Percentiles rank a stretch among this genome's conserved stretches.
phyloP scores from a whole-genome alignment of 306 rosid species.

The Acacia acuminata region DNA sequence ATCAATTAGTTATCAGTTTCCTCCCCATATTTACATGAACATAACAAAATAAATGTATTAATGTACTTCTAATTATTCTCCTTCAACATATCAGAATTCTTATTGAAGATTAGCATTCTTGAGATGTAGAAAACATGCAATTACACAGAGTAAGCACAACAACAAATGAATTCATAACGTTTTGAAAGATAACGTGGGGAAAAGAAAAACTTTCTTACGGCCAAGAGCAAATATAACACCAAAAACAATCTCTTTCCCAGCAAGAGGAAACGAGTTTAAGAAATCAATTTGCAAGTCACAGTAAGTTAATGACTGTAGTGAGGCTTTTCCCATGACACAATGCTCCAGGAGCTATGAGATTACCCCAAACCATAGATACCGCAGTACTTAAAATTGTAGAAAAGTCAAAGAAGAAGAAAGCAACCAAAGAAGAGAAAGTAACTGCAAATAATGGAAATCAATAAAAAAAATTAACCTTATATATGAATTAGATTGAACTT shows the following conservation, averaged over 20 bases:
- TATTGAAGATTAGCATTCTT: neutral
- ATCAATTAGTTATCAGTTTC: conserved; percentile 13
- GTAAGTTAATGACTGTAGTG: neutral
- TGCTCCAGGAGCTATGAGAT: neutral
- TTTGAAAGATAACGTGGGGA: neutral
- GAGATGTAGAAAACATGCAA: neutral
- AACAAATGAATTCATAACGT: neutral
- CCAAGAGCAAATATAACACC: neutral
- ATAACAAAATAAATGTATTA: neutral
- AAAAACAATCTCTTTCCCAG: neutral
- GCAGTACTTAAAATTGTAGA: too few relatives aligned
- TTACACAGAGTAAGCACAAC: neutral
- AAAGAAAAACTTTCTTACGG: neutral
- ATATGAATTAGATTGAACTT: too few relatives aligned
- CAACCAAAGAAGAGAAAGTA: too few relatives aligned
- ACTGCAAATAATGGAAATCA: too few relatives aligned
- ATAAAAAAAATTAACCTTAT: too few relatives aligned
- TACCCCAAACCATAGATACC: too few relatives aligned
- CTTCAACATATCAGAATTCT: neutral
- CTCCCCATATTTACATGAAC: conserved; percentile 8
- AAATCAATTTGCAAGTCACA: neutral
- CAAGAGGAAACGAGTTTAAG: neutral
- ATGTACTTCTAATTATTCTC: neutral
- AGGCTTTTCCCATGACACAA: neutral
- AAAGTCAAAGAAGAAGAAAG: too few relatives aligned